A percentile compares a stretch with the other conserved stretches of the same genome.
phyloP scores from a whole-genome alignment of 495 filamentous ascomycete species.

The Schizothecium vesticola region DNA sequence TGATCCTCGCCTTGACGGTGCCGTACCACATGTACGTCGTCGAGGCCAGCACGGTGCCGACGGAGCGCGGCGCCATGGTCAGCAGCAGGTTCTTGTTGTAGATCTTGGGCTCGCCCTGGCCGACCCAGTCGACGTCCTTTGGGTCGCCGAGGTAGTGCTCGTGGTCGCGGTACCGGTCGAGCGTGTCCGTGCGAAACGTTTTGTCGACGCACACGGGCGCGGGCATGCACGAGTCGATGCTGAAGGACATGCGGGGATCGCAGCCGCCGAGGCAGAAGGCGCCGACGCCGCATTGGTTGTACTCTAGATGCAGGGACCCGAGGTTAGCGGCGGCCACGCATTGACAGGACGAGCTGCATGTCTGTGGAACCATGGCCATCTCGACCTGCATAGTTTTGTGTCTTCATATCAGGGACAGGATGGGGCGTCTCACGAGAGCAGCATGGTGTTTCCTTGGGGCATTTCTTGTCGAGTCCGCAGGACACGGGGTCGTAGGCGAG shows the following conservation, averaged over 20 bases:
- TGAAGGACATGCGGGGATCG: conserved; percentile 75
- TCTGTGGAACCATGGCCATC: conserved; percentile 5
- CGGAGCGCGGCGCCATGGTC: conserved; percentile 77
- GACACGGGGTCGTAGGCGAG: conserved; percentile 24
- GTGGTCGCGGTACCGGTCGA: conserved; percentile 63
- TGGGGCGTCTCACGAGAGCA: conserved; percentile 75
- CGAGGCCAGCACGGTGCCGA: conserved; percentile 81
- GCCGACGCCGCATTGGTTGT: conserved; percentile 87
- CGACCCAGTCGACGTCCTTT: conserved; percentile 75
- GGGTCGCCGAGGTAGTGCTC: conserved; percentile 82
- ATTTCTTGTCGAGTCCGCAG: conserved; percentile 54
- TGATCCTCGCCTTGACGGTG: conserved; percentile 78
- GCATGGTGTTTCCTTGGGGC: conserved; percentile 73
- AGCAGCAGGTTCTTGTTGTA: conserved; percentile 64
- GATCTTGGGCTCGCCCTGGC: conserved; percentile 64
- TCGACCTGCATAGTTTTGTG: not conserved
- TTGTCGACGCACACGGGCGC: conserved; percentile 72
- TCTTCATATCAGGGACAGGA: not conserved
- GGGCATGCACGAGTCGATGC: conserved; percentile 80
- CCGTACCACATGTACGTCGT: conserved; percentile 97
- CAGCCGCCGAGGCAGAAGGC: conserved; percentile 96
- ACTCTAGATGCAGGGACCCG: conserved; percentile 54
- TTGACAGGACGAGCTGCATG: not conserved
- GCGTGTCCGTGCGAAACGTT: conserved; percentile 63
- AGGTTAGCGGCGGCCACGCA: conserved; percentile 17